phyloP scores from a whole-genome alignment of 495 filamentous ascomycete genomes.

The Annulohypoxylon maeteangense region DNA sequence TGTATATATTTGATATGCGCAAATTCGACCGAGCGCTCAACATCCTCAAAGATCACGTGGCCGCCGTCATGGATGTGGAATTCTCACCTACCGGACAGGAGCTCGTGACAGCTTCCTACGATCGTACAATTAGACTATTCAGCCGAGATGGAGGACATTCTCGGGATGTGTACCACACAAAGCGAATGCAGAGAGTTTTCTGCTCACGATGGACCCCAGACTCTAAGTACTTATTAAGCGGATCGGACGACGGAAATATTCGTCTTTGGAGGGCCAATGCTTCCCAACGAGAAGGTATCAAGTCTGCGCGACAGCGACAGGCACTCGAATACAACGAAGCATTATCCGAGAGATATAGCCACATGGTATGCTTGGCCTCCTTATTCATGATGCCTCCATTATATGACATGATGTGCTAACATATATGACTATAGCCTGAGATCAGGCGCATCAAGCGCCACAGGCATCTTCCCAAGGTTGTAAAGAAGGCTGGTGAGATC shows the following conservation, averaged over 20 bases:
- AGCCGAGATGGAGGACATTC: slow-evolving; percentile 82
- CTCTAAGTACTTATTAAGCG: slow-evolving; percentile 78
- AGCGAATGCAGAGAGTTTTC: slow-evolving; percentile 98
- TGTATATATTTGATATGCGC: slow-evolving; percentile 84
- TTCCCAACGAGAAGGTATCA: slow-evolving; percentile 85
- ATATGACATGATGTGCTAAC: slow-evolving; percentile 23
- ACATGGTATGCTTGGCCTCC: slow-evolving; percentile 67
- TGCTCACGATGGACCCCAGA: slow-evolving; percentile 85
- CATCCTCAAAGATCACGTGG: slow-evolving; percentile 94
- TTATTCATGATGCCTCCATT: background rate
- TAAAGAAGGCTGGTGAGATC: slow-evolving; percentile 98
- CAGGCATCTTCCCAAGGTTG: slow-evolving; percentile 87
- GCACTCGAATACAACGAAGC: slow-evolving; percentile 93
- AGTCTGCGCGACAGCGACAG: slow-evolving; percentile 81
- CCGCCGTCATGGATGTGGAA: slow-evolving; percentile 96
- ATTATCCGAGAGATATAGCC: slow-evolving; percentile 82
- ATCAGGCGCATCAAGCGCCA: slow-evolving; percentile 90
- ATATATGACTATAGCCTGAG: slow-evolving; percentile 66
- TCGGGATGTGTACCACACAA: slow-evolving; percentile 95
- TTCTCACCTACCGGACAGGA: slow-evolving; percentile 96
- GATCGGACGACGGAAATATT: slow-evolving; percentile 90
- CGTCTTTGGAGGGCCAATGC: slow-evolving; percentile 91
- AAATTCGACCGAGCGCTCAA: slow-evolving; percentile 85
- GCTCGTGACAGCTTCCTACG: slow-evolving; percentile 90
- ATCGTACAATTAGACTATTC: slow-evolving; percentile 73